Conservation (phyloP, 108 stramenopile genomes). For the Cyclotella sp. region DNA sequence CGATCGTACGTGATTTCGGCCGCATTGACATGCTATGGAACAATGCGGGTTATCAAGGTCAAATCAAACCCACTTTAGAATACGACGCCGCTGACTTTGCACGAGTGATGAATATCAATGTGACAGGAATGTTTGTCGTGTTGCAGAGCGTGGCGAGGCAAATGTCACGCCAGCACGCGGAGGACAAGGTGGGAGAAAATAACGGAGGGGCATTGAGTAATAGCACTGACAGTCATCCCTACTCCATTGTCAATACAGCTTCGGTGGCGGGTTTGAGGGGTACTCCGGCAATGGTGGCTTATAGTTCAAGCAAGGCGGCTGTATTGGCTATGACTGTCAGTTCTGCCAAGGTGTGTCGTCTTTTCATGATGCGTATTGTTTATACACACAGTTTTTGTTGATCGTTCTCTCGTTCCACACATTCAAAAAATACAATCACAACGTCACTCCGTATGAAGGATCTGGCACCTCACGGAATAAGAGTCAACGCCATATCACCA, state of each 20-base stretch:
- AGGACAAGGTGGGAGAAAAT: conserved; percentile 6
- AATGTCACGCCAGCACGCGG: conserved; percentile 59
- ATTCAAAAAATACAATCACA: not conserved
- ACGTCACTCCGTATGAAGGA: conserved; percentile 55
- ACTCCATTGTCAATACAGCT: conserved; percentile 90
- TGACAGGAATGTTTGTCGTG: conserved; percentile 89
- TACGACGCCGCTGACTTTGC: conserved; percentile 85
- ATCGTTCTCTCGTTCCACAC: no score
- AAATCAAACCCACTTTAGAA: conserved; percentile 83
- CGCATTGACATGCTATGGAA: conserved; percentile 88
- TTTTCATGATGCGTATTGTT: not conserved
- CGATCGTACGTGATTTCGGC: conserved; percentile 41
- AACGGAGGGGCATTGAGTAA: not conserved
- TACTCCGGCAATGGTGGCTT: conserved; percentile 91
- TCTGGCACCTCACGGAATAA: conserved; percentile 83
- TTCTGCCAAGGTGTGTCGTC: conserved; percentile 51
- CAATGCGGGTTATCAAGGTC: conserved; percentile 96
- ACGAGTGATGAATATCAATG: conserved; percentile 90
- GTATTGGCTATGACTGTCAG: conserved; percentile 84
- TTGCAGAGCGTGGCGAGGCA: conserved; percentile 83
- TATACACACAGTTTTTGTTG: not conserved
- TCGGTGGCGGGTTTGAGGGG: conserved; percentile 87
- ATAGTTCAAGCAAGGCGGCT: conserved; percentile 87
- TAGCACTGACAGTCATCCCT: conserved; percentile 36
- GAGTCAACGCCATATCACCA: conserved; percentile 91